These are phyloP conservation scores for Vigna angularis DNA, from an alignment of 306 rosid genomes.

Conservation along the genomic window DNA sequence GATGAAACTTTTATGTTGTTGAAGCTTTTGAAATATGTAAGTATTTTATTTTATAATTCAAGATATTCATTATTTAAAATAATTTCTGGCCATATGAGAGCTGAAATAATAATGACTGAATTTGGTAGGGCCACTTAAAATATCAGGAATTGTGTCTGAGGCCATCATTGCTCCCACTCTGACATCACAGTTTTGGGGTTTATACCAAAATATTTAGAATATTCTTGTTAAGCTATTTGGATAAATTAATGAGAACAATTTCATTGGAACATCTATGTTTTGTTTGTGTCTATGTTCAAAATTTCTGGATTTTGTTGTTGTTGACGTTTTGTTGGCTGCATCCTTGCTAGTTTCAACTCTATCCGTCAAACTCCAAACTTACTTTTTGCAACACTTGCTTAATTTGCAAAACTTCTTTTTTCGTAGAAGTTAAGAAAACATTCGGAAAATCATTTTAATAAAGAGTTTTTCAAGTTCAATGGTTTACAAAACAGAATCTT, in stretches of 20 bases:
- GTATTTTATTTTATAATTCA: neutral
- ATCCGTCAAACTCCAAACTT: neutral
- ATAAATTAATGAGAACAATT: neutral
- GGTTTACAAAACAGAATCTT: too few relatives aligned
- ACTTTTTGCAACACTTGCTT: neutral
- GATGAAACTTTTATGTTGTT: too few relatives aligned
- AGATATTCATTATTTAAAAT: neutral
- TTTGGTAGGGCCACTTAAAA: neutral
- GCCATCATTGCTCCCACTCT: neutral
- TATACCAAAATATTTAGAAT: neutral
- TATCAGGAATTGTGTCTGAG: neutral
- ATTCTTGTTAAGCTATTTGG: neutral
- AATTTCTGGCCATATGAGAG: neutral
- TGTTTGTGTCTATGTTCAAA: neutral
- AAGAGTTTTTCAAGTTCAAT: too few relatives aligned
- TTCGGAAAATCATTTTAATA: too few relatives aligned
- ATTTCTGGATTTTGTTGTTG: neutral
- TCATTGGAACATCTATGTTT: neutral
- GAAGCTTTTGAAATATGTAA: neutral
- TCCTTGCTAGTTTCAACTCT: neutral
- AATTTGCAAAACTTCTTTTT: too few relatives aligned
- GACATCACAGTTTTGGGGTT: neutral
- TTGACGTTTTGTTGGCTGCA: neutral
- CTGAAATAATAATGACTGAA: neutral
- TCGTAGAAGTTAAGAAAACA: too few relatives aligned